Base-by-base conservation (phyloP, 495 filamentous ascomycete genomes). In the Lichina pygmaea region DNA sequence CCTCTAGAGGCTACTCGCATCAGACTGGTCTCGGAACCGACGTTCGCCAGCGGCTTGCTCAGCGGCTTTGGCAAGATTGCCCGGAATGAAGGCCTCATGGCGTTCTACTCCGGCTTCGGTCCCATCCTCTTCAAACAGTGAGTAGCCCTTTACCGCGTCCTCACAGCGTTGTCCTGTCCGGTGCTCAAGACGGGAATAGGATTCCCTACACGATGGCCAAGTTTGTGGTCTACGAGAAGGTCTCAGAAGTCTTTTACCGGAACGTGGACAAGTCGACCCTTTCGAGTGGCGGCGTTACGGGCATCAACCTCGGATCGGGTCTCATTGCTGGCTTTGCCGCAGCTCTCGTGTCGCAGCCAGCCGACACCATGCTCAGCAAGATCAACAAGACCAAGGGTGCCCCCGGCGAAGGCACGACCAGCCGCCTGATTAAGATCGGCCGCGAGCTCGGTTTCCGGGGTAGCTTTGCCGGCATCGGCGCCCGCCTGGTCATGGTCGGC, bases 151-250 rank as follows among this genome's bases (percentile, higher is more conserved):
- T 36, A 46, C 13, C 38, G 12, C 17, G n/a, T 34, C 36, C 41
- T 11, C 32, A 31, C 11, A 34, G 41, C 13, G 32, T 34, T 52
- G 32, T 6, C 0, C 17, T 24, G 13, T 0, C 33, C n/a, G 30
- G 41, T 32, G 44, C 53, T 53, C 44, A 54, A 15, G 30, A 40
- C 33, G 10, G 8, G 33, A 43, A 12, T 53, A 92, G 83, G 73
- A 80, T 97, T 62, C 89, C 89, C 49, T 97, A 97, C 71, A 97
- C 89, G 61, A 94, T 97, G 89, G 70, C 91, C 70, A 97, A 97
- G 72, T 97, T 97, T 73, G 89, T 93, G 63, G 89, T 93, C 54
- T 94, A 78, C 76, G 89, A 97, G 72, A 94, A 94, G 74, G 81
- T 83, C 57, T 64, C 77, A 54, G 91, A 97, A 70, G 49, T 67